phyloP scores from a whole-genome alignment of 805 yeast genomes.

The Wickerhamomyces mucosus region DNA sequence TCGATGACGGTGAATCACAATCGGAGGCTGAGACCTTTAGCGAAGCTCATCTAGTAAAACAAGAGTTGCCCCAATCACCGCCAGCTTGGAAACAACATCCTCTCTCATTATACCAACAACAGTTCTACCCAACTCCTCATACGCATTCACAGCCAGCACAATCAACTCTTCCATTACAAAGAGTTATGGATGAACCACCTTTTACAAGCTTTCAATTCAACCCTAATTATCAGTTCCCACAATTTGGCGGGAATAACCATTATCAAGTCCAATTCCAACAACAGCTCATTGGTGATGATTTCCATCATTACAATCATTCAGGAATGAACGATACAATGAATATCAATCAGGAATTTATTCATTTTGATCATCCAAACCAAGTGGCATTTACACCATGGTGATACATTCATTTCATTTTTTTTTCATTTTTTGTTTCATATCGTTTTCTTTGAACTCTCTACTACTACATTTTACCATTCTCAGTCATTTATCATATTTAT shows the following conservation, averaged over 20 bases:
- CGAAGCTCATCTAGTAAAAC: too few species aligned
- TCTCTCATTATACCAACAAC: slow-evolving; percentile 4
- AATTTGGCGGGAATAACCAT: too few species aligned
- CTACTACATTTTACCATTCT: neutral
- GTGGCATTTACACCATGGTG: slow-evolving; percentile 14
- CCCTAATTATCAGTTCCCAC: too few species aligned
- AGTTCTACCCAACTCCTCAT: slow-evolving; percentile 4
- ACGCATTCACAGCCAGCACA: slow-evolving; percentile 6
- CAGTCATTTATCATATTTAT: too few species aligned
- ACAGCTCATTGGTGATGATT: slow-evolving; percentile 14
- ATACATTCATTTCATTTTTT: slow-evolving; percentile 1
- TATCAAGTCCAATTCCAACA: too few species aligned
- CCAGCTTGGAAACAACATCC: slow-evolving; percentile 4
- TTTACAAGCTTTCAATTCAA: slow-evolving; percentile 3
- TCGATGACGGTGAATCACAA: slow-evolving; percentile 12
- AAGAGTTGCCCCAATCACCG: slow-evolving; percentile 9
- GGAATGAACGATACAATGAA: slow-evolving; percentile 1
- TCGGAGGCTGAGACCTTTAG: too few species aligned
- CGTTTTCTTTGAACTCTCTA: neutral
- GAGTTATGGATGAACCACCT: slow-evolving; percentile 10
- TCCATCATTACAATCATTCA: slow-evolving; percentile 10
- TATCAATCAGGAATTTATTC: slow-evolving; percentile 13
- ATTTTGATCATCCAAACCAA: slow-evolving; percentile 10
- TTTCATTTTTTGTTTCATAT: neutral
- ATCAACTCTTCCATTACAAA: slow-evolving; percentile 7